Conservation (phyloP, 1,139 yeast genomes). For the Insectozyma bohioensis region DNA sequence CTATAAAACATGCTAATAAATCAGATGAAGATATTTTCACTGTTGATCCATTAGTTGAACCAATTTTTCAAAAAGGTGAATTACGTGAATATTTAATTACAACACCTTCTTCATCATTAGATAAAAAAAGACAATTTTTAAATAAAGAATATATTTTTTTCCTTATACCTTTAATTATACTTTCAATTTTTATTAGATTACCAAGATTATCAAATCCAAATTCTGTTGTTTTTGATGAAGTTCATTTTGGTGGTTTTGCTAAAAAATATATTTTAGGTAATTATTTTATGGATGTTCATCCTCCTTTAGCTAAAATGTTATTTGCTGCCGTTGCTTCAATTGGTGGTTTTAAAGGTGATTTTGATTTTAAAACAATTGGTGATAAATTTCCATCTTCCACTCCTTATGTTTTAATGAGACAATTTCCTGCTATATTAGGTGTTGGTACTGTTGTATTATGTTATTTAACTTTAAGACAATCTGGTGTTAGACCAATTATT, state of each 20-base stretch:
- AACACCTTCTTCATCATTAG: slow-evolving; percentile 20
- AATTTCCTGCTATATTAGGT: slow-evolving; percentile 82
- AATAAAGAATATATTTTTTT: slow-evolving; percentile 30
- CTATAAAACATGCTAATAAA: slow-evolving; percentile 8
- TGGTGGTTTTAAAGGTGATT: slow-evolving; percentile 78
- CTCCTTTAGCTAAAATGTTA: slow-evolving; percentile 88
- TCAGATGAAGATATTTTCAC: slow-evolving; percentile 8
- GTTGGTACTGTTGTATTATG: slow-evolving; percentile 72
- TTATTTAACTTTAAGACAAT: slow-evolving; percentile 78
- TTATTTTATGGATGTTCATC: slow-evolving; percentile 91
- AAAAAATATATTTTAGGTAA: slow-evolving; percentile 68
- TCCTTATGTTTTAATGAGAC: slow-evolving; percentile 84
- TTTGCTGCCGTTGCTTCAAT: slow-evolving; percentile 73
- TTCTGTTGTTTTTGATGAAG: slow-evolving; percentile 40
- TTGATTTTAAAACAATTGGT: slow-evolving; percentile 72
- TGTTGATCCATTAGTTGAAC: slow-evolving; percentile 21
- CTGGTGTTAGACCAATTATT: slow-evolving; percentile 82
- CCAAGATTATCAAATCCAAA: slow-evolving; percentile 28
- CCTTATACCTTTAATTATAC: slow-evolving; percentile 49
- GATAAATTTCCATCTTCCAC: slow-evolving; percentile 54
- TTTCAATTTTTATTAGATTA: slow-evolving; percentile 51
- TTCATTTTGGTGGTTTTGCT: slow-evolving; percentile 72
- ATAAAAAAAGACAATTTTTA: slow-evolving; percentile 22
- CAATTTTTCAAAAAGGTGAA: slow-evolving; percentile 30
- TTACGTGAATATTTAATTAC: slow-evolving; percentile 31